These are phyloP conservation scores for Entoloma clypeatum DNA, from an alignment of 1,284 basidiomycete genomes.

Conservation along the genomic window DNA sequence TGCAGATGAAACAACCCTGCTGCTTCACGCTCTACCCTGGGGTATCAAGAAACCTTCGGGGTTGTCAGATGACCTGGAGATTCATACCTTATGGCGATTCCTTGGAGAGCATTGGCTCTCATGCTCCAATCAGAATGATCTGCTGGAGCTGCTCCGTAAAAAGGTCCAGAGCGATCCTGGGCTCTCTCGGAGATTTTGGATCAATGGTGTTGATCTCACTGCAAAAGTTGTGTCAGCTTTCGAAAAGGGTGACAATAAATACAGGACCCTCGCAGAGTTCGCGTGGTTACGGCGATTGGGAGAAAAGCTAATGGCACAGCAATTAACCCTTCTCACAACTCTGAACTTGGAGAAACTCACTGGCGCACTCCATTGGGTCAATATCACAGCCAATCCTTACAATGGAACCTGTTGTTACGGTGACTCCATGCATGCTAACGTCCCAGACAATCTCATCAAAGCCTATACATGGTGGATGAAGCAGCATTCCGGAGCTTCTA, in stretches of 20 bases:
- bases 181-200: no score
- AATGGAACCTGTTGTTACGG: slow-evolving; percentile 8
- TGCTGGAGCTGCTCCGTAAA: no score
- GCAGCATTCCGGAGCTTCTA: slow-evolving; percentile 10
- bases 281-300: no score
- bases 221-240: no score
- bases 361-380: slow-evolving; percentile 15
- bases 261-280: no score
- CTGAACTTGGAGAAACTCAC: slow-evolving; percentile 9
- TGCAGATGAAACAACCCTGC: slow-evolving; percentile 19
- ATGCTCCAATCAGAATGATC: no score
- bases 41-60: slow-evolving; percentile 4
- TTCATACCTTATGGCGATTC: slow-evolving; percentile 7
- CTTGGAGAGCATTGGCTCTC: slow-evolving; percentile 11
- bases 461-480: slow-evolving; percentile 14
- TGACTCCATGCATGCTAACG: slow-evolving; percentile 9
- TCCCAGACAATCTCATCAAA: slow-evolving; percentile 7
- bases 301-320: no score
- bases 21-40: slow-evolving; percentile 6
- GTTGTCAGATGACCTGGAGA: slow-evolving; percentile 6
- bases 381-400: slow-evolving; percentile 9
- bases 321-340: no score
- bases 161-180: no score
- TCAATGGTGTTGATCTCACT: no score
- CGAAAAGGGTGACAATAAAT: no score